Base-by-base conservation (phyloP, 148 eudicot genomes). In the Pouteria glomerata region DNA sequence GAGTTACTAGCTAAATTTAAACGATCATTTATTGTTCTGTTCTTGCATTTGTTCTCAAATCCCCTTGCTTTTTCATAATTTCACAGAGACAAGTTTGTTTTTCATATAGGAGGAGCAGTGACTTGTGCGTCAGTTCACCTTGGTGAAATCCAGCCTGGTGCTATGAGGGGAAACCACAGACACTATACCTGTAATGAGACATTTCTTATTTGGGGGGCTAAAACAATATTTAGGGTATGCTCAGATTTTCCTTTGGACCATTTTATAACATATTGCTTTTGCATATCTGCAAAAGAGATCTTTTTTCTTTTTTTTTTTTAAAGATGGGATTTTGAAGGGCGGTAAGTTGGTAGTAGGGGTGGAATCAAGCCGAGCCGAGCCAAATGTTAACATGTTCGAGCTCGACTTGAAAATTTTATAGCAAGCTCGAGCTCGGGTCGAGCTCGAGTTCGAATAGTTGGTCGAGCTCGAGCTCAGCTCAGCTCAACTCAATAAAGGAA, bases 141-240 rank as follows among this genome's bases (percentile, higher is more conserved):
- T 55, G 98, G 98, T 41, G 97, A 91, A 79, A 94, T 94, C 74
- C 79, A 82, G 57, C 96, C 98, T 0, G 93, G 96, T 74, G 83
- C 79, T 33, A 19, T 86, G 44, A 86, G 98, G 65, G 98, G 98
- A 53, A 94, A 94, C 82, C 97, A 94, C 73, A 91, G 98, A 64
- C 98, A 94, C 67, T 70, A 86, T 62, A 80, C 86, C 34, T 87
- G 96, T 79, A 94, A 94, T 60, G 98, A 94, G 87, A 94, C 98
- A 6, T 87, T 94, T 64, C 76, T 94, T 61, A 82, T 94, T 65
- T 94, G 98, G 97, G 98, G 98, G 21, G 97, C 98, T 57, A 86
- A 77, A 74, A 82, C 91, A 65, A 76, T 84, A 80, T 89, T 94
- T 68, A 83, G 98, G 94, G 98, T 93, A 85, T 79, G 86, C 66